Percentiles rank a stretch among this genome's conserved stretches.
Conservation (phyloP, 352 stramenopile genomes). For the Pythium phragmitis region DNA sequence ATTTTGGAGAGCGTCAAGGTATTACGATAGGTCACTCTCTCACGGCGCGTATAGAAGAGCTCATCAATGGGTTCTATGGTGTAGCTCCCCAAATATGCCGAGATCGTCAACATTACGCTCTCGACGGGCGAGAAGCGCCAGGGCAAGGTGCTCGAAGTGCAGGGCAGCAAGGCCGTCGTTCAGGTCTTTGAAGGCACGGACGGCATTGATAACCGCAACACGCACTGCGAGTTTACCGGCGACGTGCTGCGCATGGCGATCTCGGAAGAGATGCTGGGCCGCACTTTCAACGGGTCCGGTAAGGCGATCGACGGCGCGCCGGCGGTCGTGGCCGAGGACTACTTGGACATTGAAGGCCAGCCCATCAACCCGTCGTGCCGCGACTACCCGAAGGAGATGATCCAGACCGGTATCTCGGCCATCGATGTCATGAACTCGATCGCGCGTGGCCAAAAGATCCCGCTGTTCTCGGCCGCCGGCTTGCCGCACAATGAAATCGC, state of each 20-base stretch:
- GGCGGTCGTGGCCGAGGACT: constrained; percentile 97
- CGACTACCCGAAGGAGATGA: constrained; percentile 99
- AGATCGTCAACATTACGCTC: constrained; percentile 99
- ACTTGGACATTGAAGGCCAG: constrained; percentile 99
- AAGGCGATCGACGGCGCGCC: constrained; percentile 98
- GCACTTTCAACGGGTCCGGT: constrained; percentile 97
- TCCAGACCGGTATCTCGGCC: constrained; percentile 99
- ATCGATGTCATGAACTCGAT: constrained; percentile 99
- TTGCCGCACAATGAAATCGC: constrained; percentile 99
- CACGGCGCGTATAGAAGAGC: not conserved
- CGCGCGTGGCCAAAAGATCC: constrained; percentile 99
- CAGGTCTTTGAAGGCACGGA: constrained; percentile 98
- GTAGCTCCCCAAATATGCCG: constrained; percentile 95
- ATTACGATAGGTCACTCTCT: not conserved
- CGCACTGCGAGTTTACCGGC: constrained; percentile 98
- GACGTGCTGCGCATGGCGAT: constrained; percentile 99
- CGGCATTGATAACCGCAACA: constrained; percentile 99
- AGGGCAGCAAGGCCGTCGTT: constrained; percentile 94
- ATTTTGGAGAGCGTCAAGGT: constrained; percentile 99
- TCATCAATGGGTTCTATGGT: not conserved
- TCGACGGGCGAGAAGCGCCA: constrained; percentile 94
- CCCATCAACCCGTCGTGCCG: constrained; percentile 99
- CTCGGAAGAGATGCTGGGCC: constrained; percentile 98
- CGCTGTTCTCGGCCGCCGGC: constrained; percentile 98
- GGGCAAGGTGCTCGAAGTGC: constrained; percentile 96